These are phyloP conservation scores for Vigna reflexopilosa DNA, from an alignment of 306 rosid genomes.

Conservation along the genomic window DNA sequence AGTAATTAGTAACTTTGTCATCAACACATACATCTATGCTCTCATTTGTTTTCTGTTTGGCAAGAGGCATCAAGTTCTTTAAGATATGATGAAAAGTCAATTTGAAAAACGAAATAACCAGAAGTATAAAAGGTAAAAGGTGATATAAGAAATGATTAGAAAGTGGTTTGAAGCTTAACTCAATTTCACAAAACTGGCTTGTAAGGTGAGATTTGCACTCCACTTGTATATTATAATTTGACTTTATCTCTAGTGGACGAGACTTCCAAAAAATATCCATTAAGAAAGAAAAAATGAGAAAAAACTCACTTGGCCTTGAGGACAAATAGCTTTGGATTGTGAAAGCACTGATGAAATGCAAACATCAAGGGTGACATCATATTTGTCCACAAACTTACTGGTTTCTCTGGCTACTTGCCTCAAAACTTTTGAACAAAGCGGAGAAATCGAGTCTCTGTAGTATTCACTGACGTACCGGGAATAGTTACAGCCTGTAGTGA, in stretches of 20 bases:
- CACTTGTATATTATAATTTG: too few relatives aligned
- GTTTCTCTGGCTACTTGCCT: slow-evolving; percentile 67
- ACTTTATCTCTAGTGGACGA: too few relatives aligned
- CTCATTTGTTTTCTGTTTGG: slow-evolving; percentile 65
- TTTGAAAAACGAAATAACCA: background rate
- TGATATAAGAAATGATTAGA: too few relatives aligned
- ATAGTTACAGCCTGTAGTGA: slow-evolving; percentile 51
- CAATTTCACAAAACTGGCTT: too few relatives aligned
- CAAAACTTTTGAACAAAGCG: slow-evolving; percentile 59
- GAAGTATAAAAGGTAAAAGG: background rate
- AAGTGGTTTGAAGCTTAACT: too few relatives aligned
- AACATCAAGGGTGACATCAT: slow-evolving; percentile 76
- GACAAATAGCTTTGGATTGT: slow-evolving; percentile 60
- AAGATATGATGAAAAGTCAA: slow-evolving; percentile 2
- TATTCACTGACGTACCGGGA: slow-evolving; percentile 53
- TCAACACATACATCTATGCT: slow-evolving; percentile 88
- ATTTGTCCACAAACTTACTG: slow-evolving; percentile 70
- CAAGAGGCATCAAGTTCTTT: background rate
- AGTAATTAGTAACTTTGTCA: slow-evolving; percentile 80
- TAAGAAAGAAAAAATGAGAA: background rate
- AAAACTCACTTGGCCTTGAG: slow-evolving; percentile 53
- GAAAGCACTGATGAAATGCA: slow-evolving; percentile 70
- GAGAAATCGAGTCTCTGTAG: slow-evolving; percentile 50
- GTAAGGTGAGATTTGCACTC: too few relatives aligned
- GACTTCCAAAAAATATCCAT: background rate